Evolutionary conservation across 352 stramenopile species (phyloP).

Genomic region (Phytopythium litorale): DNA sequence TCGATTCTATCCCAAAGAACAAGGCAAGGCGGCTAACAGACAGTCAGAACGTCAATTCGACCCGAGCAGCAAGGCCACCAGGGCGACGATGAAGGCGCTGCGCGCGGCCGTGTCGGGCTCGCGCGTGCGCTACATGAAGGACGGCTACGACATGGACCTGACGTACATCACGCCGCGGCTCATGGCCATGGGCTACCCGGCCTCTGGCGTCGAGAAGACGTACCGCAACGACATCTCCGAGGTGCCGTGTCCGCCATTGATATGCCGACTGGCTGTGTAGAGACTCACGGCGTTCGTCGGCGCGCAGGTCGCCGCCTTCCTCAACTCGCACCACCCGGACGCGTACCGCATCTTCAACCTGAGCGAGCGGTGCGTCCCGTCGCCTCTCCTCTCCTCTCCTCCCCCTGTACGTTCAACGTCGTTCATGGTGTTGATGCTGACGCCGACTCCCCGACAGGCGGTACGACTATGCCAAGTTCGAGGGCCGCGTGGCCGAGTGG

Average conservation of each 20-base stretch:
- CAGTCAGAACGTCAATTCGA: too few relatives aligned
- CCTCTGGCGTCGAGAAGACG: conserved; percentile 77
- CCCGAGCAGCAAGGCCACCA: too few relatives aligned
- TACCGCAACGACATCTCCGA: conserved; percentile 86
- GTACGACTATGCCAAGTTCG: conserved; percentile 80
- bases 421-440: neutral
- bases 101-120: conserved; percentile 74
- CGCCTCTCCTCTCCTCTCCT: neutral
- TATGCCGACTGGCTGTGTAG: too few relatives aligned
- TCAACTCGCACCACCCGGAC: conserved; percentile 63
- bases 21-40: too few relatives aligned
- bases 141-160: conserved; percentile 81
- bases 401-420: neutral
- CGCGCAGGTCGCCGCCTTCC: conserved; percentile 45
- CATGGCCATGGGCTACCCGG: conserved; percentile 82
- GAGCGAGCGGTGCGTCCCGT: conserved; percentile 48
- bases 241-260: conserved; percentile 11
- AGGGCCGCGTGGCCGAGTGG: conserved; percentile 65
- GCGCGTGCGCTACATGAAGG: conserved; percentile 78
- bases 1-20: too few relatives aligned
- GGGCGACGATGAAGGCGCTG: conserved; percentile 63
- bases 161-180: conserved; percentile 82
- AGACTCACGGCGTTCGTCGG: neutral
- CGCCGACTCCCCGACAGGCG: conserved; percentile 1
- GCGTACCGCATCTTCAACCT: conserved; percentile 82